A percentile compares a stretch with the other conserved stretches of the same genome.
These are phyloP conservation scores for Aspergillus sp. DNA, from an alignment of 2,329 filamentous ascomycete genomes.

Conservation along the genomic window DNA sequence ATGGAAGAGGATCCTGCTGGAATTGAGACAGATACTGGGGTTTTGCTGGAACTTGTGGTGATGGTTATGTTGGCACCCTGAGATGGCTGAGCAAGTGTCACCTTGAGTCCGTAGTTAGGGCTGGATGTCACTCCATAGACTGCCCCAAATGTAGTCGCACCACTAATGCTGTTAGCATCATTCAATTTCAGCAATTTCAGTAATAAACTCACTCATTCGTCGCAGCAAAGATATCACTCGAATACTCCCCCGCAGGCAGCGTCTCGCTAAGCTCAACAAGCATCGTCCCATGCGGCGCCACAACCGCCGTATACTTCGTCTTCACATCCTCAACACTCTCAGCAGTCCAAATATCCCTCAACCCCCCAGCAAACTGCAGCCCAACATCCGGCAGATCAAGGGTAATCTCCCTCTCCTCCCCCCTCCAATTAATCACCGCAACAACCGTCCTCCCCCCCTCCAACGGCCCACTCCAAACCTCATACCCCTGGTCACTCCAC, in stretches of 20 bases:
- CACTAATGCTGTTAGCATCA: neutral
- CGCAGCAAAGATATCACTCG: conserved; percentile 14
- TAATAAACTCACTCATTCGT: conserved; percentile 16
- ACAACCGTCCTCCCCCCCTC: conserved; percentile 46
- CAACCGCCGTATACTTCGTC: conserved; percentile 26
- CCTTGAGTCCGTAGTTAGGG: conserved; percentile 21
- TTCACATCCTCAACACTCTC: conserved; percentile 19
- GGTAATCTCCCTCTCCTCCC: conserved; percentile 43
- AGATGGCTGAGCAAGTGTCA: conserved; percentile 9
- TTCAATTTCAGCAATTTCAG: neutral
- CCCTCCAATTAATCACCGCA: conserved; percentile 53
- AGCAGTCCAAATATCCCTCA: conserved; percentile 33
- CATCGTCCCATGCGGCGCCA: conserved; percentile 31
- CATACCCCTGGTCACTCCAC: conserved; percentile 51
- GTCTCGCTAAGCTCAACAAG: conserved; percentile 32
- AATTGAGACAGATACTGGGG: neutral
- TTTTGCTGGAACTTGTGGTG: neutral
- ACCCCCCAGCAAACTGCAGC: conserved; percentile 36
- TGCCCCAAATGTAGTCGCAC: conserved; percentile 14
- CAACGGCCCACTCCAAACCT: conserved; percentile 53
- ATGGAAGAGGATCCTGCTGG: neutral
- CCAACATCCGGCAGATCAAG: conserved; percentile 46
- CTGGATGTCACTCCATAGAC: conserved; percentile 33
- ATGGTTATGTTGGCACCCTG: conserved; percentile 7
- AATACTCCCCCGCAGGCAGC: conserved; percentile 22